Evolutionary conservation across 1,284 basidiomycete genomes (phyloP), one percentile per base, ranked within the genome.

Genomic region (Malassezia slooffiae): DNA sequence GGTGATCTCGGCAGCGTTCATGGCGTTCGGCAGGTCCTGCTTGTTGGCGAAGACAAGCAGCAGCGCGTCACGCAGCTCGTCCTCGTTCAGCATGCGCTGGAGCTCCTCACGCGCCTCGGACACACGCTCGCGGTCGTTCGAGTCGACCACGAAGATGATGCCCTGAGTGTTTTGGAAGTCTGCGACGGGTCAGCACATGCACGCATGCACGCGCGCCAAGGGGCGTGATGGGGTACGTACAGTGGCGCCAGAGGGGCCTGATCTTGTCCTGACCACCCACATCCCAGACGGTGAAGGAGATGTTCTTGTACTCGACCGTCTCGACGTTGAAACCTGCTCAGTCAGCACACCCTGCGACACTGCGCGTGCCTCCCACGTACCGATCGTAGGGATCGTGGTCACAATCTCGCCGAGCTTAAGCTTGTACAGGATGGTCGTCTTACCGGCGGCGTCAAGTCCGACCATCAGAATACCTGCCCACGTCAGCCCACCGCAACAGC

Each of bases 141-240:
- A 97, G 74, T 99, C 93, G 57, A 99, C 90, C 46, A 99, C 93
- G 73, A 97, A 99, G 72, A 99, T 97, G 76, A 99, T 96, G 61
- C 91, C 93, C 76, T 99, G 93, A 36, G 93, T 99, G 78, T 97
- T 97, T 76, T 97, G 93, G 87, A 95, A 99, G 77, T 99, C 91
- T 57, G 41, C 8, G 10, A 3, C 29, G 15, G 21, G 43, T 39
- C 12, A 12, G 16, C 2, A 16, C 9, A 4, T 15, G 12, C n/a
- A n/a, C n/a, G n/a, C n/a, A n/a, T n/a, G n/a, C n/a, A n/a, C n/a
- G n/a, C n/a, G n/a, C n/a, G n/a, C n/a, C n/a, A n/a, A n/a, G n/a
- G n/a, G n/a, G n/a, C n/a, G 19, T 15, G n/a, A 26, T n/a, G n/a
- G 15, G 7, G 13, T 15, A 72, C 72, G 81, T 79, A 91, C 90